phyloP scores from a whole-genome alignment of 495 filamentous ascomycete genomes.

The Chaetomium fimeti region DNA sequence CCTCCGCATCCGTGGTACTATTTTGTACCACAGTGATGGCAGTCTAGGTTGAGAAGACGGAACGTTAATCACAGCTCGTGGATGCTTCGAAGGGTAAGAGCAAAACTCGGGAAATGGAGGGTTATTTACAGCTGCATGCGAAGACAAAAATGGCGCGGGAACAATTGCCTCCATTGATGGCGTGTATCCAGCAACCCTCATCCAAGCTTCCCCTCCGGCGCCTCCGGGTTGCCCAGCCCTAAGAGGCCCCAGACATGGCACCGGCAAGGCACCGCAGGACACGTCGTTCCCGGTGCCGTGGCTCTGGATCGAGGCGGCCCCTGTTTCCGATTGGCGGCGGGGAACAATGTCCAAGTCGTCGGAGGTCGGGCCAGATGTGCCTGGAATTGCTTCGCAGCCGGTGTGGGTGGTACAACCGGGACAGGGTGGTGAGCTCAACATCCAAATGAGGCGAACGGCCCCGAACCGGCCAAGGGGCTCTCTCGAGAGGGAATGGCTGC shows the following conservation, averaged over 20 bases:
- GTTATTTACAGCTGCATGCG: conserved; percentile 11
- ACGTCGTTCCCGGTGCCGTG: conserved; percentile 4
- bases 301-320: conserved; percentile 1
- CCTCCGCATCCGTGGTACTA: conserved; percentile 2
- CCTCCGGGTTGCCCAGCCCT: neutral
- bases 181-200: neutral
- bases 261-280: neutral
- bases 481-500: conserved; percentile 14
- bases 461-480: neutral
- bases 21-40: neutral
- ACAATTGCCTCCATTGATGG: conserved; percentile 7
- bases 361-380: neutral
- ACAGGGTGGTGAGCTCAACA: neutral
- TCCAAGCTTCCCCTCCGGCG: neutral
- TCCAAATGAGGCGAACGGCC: conserved; percentile 5
- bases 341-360: neutral
- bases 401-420: conserved; percentile 16
- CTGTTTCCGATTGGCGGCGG: neutral
- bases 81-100: too few relatives aligned
- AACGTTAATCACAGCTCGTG: neutral
- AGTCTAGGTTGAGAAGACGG: neutral
- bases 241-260: neutral
- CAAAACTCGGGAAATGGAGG: neutral
- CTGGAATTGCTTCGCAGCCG: conserved; percentile 7
- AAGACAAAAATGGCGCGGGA: neutral